Percentiles rank a stretch among this genome's conserved stretches.
These are phyloP conservation scores for Santalum album DNA, from an alignment of 164 flowering plant species.

Conservation along the genomic window DNA sequence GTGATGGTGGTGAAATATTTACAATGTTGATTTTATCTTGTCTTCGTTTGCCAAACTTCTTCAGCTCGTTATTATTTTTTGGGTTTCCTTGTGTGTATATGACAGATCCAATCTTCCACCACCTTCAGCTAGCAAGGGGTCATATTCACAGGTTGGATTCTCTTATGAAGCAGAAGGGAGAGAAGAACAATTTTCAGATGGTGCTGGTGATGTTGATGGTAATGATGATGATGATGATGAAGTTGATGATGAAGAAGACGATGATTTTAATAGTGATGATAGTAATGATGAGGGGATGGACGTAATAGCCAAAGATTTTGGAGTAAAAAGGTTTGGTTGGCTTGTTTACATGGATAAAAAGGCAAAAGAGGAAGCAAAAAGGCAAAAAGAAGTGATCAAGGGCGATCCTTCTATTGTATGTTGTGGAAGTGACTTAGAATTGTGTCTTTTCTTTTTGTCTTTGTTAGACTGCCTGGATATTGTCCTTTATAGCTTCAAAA, in stretches of 20 bases:
- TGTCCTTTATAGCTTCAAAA: not conserved
- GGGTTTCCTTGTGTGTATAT: conserved; percentile 2
- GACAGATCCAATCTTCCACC: conserved; percentile 52
- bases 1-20: no score
- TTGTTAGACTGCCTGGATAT: not conserved
- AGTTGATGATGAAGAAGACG: conserved; percentile 55
- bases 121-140: conserved; percentile 67
- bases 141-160: conserved; percentile 96
- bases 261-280: conserved; percentile 89
- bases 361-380: conserved; percentile 88
- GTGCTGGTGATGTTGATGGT: conserved; percentile 64
- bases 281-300: conserved; percentile 96
- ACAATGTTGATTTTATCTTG: no score
- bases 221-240: conserved; percentile 72
- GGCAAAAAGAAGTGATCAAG: conserved; percentile 86
- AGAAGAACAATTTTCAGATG: conserved; percentile 59
- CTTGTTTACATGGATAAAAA: conserved; percentile 95
- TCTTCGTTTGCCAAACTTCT: not conserved
- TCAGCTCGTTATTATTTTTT: not conserved
- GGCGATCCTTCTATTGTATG: conserved; percentile 98
- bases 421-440: conserved; percentile 4
- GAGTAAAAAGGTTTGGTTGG: conserved; percentile 93
- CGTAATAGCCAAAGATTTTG: conserved; percentile 87
- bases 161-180: conserved; percentile 81
- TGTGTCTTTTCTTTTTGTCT: no score